Evolutionary conservation across 257 asterid genomes (phyloP), one percentile per base, ranked within the genome.

Genomic region (Solanum piurae): DNA sequence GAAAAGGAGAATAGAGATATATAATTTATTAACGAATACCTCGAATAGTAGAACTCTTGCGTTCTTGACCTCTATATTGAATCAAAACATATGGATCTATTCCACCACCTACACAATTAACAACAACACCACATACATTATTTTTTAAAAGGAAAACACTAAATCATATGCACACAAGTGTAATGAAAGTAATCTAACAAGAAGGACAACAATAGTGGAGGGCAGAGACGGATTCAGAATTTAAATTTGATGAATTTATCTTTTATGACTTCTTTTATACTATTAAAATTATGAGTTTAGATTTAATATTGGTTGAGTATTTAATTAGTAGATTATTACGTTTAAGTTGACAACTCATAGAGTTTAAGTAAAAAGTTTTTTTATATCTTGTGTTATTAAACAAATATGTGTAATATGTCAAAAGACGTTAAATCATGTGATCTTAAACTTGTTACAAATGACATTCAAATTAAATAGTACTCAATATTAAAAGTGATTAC

Each of bases 1-100:
- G 0, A 66, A 44, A 11, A 34, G 33, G 20, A 14, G 12, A 5
- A 55, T 12, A 20, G 13, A 60, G 62, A 5, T 36, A 11, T 58
- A 31, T 60, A 80, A 89, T 74, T 66, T 66, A 66, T 66, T 13
- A 5, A 20, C 46, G n/a, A 79, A 79, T 79, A 82, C 93, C 93
- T 87, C 79, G 86, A 62, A 89, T 88, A 71, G 82, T 62, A 40
- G 87, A 77, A 31, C 91, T 91, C 87, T 89, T 74, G 64, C 82
- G 90, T 89, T 90, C 93, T 77, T 91, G 92, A 34, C 75, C 87
- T 84, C 71, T 89, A 88, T 91, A 91, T 29, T 88, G 89, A 87
- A 91, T 62, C 87, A 91, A 42, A 83, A 91, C 92, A 82, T 91
- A 91, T 5, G 92, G 90, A 83, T 91, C 93, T 29, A 89, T 91